Evolutionary conservation across 148 eudicot species (phyloP).

Genomic region (Vaccinium corymbosum): DNA sequence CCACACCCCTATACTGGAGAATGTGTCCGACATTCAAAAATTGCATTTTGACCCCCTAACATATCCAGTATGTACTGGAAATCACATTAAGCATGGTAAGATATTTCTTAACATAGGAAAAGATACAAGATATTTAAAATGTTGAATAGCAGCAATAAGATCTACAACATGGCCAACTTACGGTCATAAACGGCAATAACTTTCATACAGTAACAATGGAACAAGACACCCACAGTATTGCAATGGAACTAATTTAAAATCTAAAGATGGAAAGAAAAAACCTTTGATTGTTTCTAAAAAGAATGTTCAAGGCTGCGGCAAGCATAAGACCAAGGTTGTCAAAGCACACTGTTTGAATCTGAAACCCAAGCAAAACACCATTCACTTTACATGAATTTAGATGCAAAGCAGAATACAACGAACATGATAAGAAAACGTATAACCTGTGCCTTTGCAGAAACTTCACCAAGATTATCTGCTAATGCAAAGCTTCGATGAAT

Average conservation of each 20-base stretch:
- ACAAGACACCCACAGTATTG: neutral
- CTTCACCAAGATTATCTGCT: constrained; percentile 93
- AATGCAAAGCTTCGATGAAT: constrained; percentile 92
- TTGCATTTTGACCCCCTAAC: too few species aligned
- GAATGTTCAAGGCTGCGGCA: constrained; percentile 67
- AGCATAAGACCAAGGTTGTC: constrained; percentile 92
- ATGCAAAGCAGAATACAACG: neutral
- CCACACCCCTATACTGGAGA: neutral
- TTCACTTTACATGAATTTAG: neutral
- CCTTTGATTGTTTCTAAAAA: constrained; percentile 67
- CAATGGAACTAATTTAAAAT: neutral
- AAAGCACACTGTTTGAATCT: constrained; percentile 98
- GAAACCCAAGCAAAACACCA: constrained; percentile 32
- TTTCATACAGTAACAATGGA: neutral
- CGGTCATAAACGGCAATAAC: neutral
- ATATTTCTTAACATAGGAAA: neutral
- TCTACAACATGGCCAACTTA: constrained; percentile 2
- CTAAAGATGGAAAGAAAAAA: constrained; percentile 24
- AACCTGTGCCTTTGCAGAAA: constrained; percentile 96
- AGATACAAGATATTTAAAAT: neutral
- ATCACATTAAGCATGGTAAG: neutral
- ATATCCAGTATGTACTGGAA: neutral
- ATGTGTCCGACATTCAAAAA: neutral
- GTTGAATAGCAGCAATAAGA: neutral
- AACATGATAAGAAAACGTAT: constrained; percentile 11